A percentile compares a stretch with the other conserved stretches of the same genome.
Evolutionary conservation across 768 basidiomycete species (phyloP).

Genomic region (Lentinula sp.): DNA sequence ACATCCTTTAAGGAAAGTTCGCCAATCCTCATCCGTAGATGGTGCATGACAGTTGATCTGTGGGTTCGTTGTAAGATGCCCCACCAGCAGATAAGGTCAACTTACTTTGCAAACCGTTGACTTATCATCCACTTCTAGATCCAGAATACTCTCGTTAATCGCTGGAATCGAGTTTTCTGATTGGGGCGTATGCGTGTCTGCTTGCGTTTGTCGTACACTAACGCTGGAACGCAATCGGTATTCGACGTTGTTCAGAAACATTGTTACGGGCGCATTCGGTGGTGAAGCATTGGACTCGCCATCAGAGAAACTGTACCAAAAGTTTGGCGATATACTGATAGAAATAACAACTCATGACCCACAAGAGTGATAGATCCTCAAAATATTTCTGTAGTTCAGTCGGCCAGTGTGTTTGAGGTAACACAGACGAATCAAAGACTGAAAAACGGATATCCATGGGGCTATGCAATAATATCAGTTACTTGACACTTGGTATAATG

Average conservation of each 20-base stretch:
- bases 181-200: conserved; percentile 11
- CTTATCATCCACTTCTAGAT: conserved; percentile 50
- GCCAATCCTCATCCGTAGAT: conserved; percentile 36
- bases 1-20: conserved; percentile 25
- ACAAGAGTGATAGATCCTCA: conserved; percentile 36
- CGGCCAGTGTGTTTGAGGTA: conserved; percentile 31
- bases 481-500: not conserved
- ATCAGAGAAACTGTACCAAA: conserved; percentile 26
- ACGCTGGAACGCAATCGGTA: conserved; percentile 44
- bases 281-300: conserved; percentile 22
- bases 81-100: not conserved
- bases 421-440: conserved; percentile 23
- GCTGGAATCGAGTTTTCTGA: conserved; percentile 10
- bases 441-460: conserved; percentile 55
- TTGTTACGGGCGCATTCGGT: conserved; percentile 41
- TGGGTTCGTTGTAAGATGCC: not conserved
- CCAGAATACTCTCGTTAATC: conserved; percentile 42
- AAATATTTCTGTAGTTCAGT: conserved; percentile 34
- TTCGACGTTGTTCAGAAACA: conserved; percentile 26
- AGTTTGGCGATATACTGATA: not conserved
- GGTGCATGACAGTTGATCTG: conserved; percentile 43
- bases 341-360: conserved; percentile 13
- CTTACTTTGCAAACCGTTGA: conserved; percentile 50
- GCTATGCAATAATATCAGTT: conserved; percentile 21
- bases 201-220: conserved; percentile 40